Evolutionary conservation across 208 protist species (phyloP), one percentile per base, ranked within the genome.

Genomic region (Trypanosomatidae sp.): DNA sequence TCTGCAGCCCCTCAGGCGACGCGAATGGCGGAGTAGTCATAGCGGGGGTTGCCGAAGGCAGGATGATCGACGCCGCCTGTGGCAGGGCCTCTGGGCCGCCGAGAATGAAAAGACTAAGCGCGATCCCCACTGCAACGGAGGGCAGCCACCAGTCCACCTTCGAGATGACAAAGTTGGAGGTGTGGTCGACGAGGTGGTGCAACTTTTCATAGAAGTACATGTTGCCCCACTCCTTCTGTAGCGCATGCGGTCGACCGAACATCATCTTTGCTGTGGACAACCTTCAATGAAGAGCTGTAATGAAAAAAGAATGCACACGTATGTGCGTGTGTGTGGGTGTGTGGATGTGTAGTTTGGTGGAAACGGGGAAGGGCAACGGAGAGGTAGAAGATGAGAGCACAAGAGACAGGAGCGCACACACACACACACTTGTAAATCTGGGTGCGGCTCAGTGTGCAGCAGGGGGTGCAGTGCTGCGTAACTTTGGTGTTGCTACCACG

Each of bases 191-290:
- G 66, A 97, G 86, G 76, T 95, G 90, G 58, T 84, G 90, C 59
- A 97, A 33, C 70, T 88, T 92, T 65, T 97, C 86, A 76, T 95
- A 92, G 46, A 97, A 89, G 83, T 94, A 95, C 87, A 94, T 92
- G 36, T 80, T 87, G 53, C 74, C 76, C 92, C 92, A 97, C 52
- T 91, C 84, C 76, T 90, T 93, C 71, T 89, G 85, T 22, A 88
- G 87, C 3, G 85, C 79, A 22, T 69, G 70, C 3, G 87, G 84
- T 30, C 85, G 89, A 70, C 89, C 92, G 68, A 93, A 91, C 87
- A 97, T 94, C 30, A 73, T 79, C 39, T 50, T 77, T 59, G n/a
- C 36, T 62, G 41, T 46, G 55, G 53, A 47, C 8, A 15, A 62
- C 52, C 49, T 36, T 5, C 5, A 62, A 47, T 58, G 53, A 33